Evolutionary conservation across 306 rosid species (phyloP).

Genomic region (Sophora flavescens): DNA sequence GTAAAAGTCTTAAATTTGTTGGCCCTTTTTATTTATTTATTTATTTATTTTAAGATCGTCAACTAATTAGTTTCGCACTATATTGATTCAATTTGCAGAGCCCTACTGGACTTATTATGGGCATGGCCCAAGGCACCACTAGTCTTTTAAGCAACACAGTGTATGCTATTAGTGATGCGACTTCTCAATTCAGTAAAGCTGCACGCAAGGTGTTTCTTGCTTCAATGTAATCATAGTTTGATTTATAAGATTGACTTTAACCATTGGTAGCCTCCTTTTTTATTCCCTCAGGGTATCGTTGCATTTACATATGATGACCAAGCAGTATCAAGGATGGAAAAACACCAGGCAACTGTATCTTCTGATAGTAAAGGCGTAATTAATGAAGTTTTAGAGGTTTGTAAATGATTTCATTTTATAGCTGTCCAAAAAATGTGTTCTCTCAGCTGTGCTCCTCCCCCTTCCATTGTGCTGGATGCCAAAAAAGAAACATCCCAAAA

Average conservation of each 20-base stretch:
- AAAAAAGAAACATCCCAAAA: not conserved
- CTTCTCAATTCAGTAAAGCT: slow-evolving; percentile 96
- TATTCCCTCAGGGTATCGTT: slow-evolving; percentile 75
- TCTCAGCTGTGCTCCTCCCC: not conserved
- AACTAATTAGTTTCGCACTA: slow-evolving; percentile 26
- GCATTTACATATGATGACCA: slow-evolving; percentile 97
- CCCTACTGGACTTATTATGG: slow-evolving; percentile 87
- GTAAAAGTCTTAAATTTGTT: slow-evolving; percentile 44
- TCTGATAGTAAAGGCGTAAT: slow-evolving; percentile 84
- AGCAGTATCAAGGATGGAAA: slow-evolving; percentile 72
- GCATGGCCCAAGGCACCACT: slow-evolving; percentile 95
- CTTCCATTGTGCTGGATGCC: not conserved
- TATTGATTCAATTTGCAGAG: slow-evolving; percentile 64
- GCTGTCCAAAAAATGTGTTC: slow-evolving; percentile 13
- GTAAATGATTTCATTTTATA: slow-evolving; percentile 12
- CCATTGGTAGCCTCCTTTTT: slow-evolving; percentile 17
- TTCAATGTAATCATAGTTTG: slow-evolving; percentile 32
- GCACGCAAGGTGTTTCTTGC: slow-evolving; percentile 82
- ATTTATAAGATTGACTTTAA: slow-evolving; percentile 16
- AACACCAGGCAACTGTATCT: slow-evolving; percentile 65
- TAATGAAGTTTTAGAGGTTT: slow-evolving; percentile 90
- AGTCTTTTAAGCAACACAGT: slow-evolving; percentile 95
- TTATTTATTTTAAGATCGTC: slow-evolving; percentile 15
- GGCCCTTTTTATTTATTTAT: not conserved
- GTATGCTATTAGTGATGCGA: slow-evolving; percentile 92